These are phyloP conservation scores for Sonneratia alba DNA, from an alignment of 345 rosid species.

Conservation along the genomic window DNA sequence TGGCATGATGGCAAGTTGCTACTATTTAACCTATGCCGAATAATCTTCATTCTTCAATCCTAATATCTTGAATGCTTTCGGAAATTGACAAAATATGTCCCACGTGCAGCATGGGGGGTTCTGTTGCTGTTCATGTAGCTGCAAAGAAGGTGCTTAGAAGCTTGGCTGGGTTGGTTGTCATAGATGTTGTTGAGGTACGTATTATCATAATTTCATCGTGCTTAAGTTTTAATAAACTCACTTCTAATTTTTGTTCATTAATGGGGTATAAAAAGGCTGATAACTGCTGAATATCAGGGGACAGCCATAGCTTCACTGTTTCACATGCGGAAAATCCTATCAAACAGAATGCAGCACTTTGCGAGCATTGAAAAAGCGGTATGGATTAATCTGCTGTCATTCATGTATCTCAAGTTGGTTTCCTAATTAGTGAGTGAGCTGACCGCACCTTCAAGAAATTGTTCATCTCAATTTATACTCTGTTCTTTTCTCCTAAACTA, in stretches of 20 bases:
- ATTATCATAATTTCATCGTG: background rate
- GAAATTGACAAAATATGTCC: background rate
- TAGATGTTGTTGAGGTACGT: conserved; percentile 95
- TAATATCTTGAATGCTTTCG: background rate
- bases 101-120: conserved; percentile 83
- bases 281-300: conserved; percentile 39
- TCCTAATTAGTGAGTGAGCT: background rate
- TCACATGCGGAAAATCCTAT: conserved; percentile 90
- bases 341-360: conserved; percentile 83
- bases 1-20: background rate
- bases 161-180: conserved; percentile 82
- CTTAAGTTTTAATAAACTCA: conserved; percentile 7
- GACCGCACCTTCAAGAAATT: too few species aligned
- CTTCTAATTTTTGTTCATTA: conserved; percentile 10
- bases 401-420: background rate
- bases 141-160: conserved; percentile 58
- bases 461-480: background rate
- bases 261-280: conserved; percentile 11
- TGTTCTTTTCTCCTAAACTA: background rate
- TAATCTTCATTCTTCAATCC: background rate
- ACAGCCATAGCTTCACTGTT: conserved; percentile 86
- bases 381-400: conserved; percentile 13
- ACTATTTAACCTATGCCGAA: background rate
- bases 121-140: conserved; percentile 90
- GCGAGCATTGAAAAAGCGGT: conserved; percentile 84